Percentiles rank a stretch among this genome's conserved stretches.
Conservation (phyloP, 495 filamentous ascomycete genomes). For the Tuber indicum region DNA sequence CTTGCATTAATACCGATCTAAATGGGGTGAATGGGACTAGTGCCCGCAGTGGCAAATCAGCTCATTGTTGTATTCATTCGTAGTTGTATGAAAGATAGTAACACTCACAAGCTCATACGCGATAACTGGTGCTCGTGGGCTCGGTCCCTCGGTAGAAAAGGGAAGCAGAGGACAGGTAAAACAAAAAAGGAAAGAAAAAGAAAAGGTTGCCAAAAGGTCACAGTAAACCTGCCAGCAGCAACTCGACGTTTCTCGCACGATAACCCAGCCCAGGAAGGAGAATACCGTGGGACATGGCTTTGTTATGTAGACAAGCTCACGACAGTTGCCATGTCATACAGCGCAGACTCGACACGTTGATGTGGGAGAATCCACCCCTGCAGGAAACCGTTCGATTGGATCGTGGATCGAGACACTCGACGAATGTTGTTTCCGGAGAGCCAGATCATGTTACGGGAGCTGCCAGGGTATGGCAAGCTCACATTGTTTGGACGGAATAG, state of each 20-base stretch:
- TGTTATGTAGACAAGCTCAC: background rate
- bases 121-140: background rate
- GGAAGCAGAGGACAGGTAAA: background rate
- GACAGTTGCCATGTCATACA: background rate
- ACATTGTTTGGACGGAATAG: background rate
- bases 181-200: background rate
- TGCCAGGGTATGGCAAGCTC: background rate
- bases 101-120: background rate
- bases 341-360: background rate
- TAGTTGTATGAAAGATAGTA: background rate
- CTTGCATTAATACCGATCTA: constrained; percentile 1
- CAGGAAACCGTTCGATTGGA: background rate
- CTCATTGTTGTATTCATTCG: background rate
- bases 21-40: background rate
- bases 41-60: background rate
- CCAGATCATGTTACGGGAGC: background rate
- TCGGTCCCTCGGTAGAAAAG: background rate
- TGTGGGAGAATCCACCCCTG: background rate
- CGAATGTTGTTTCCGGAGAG: background rate
- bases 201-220: background rate
- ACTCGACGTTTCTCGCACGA: background rate
- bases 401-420: background rate
- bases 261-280: background rate
- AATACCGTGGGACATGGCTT: background rate
- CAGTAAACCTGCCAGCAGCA: background rate